Base-by-base conservation (phyloP, 805 yeast species). In the Yamadazyma scolyti region DNA sequence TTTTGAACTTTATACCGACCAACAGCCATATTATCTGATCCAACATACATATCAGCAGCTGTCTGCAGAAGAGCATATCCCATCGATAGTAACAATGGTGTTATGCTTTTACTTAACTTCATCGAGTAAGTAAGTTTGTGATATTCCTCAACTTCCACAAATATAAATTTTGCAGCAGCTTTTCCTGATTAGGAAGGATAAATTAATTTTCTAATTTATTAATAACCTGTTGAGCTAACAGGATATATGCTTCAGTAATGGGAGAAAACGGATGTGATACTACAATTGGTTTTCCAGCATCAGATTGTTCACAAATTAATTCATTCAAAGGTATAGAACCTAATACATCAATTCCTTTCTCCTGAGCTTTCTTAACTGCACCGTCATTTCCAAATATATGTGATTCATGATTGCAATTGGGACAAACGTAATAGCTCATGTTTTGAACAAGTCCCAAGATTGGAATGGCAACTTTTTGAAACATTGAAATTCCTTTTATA, bases 401-500 rank as follows among this genome's bases (percentile, higher is more conserved):
- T 8, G 82, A 67, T 40, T 78, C 79, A 43, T 82, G 88, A 29
- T 64, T 51, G 48, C 95, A 86, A 37, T 82, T 77, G 3, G 94
- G 86, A 47, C 95, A 86, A 6, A 74, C 49, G 48, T 68, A 84
- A 41, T 72, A 72, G 42, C 90, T 80, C 95, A 86, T 86, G 49
- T 86, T 86, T 46, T 85, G 85, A 0, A 86, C 86, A 39, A 85
- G 50, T 0, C 95, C 95, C 17, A 82, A 44, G 0, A 86, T 70
- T 0, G 93, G 94, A 8, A 82, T 75, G 12, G 73, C 56, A 23
- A 84, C 82, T 42, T 81, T 82, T 4, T 74, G 56, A 52, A 82
- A 85, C 90, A 86, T 79, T 8, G 82, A 65, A 8, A 85, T 74
- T 0, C 95, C 95, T 42, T 86, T 79, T 13, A 77, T 73, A 0